Base-by-base conservation (phyloP, 768 basidiomycete species). In the Lentinula sp. region DNA sequence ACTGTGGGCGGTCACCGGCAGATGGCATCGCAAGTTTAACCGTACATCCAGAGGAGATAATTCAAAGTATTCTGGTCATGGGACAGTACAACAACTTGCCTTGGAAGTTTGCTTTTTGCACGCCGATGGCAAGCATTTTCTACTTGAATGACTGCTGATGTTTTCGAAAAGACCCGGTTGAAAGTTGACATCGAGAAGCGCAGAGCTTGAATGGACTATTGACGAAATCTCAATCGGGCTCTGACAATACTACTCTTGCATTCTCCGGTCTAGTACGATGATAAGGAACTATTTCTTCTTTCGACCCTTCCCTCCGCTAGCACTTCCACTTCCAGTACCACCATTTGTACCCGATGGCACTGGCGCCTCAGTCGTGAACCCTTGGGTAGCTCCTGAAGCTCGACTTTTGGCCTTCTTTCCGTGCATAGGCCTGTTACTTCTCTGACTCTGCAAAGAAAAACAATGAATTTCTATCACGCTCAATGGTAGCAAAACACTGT, bases 341-440 rank as follows among this genome's bases (percentile, higher is more conserved):
- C 75, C 66, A 41, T 64, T 63, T 59, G 68, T 61, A 32, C 72
- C 65, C n/a, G 71, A 63, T 35, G 61, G 66, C 16, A 61, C 68
- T 54, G 71, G 73, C 49, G 83, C 80, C 33, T 78, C 68, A 12
- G 65, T 67, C 3, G 78, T 73, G 61, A 73, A 78, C 20, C 91
- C 91, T 73, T 92, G 91, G 13, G 88, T 91, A 20, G 90, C 88
- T 9, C 80, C 79, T 42, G 84, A 85, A 49, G 82, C 81, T 18
- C 79, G 78, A 36, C 74, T 77, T 32, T 74, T 76, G 2, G 76
- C 78, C 66, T 79, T 84, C 81, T 82, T 70, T 83, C 79, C 68
- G 73, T 83, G 45, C 80, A 79, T 57, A 78, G 76, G 16, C 77
- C 77, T 69, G 82, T 84, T 32, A 53, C 90, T 57, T 84, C 88